These are phyloP conservation scores for Melaleuca alternifolia DNA, from an alignment of 345 rosid species.

Conservation along the genomic window DNA sequence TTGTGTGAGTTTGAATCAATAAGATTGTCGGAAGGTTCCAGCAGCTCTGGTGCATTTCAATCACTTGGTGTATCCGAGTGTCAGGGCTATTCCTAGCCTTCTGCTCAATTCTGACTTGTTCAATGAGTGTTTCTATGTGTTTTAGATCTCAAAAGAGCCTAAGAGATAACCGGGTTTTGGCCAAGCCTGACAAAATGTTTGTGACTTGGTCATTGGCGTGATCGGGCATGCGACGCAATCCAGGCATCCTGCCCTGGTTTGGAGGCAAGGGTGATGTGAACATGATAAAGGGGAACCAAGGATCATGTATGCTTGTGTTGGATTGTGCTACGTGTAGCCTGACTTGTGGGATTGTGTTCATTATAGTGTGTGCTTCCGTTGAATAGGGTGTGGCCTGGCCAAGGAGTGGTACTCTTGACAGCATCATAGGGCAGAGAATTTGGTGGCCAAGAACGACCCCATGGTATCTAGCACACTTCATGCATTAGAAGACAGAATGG, in stretches of 20 bases:
- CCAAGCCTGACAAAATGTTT: neutral
- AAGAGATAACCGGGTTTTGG: neutral
- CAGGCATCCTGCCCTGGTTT: neutral
- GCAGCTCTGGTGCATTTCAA: no score
- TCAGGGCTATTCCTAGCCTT: no score
- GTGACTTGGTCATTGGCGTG: neutral
- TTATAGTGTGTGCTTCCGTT: neutral
- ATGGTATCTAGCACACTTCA: no score
- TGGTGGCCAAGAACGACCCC: neutral
- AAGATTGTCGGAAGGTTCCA: no score
- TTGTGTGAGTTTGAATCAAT: no score
- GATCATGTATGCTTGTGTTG: neutral
- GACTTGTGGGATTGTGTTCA: neutral
- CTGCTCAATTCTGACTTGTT: no score
- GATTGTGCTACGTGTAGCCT: neutral
- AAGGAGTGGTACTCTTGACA: neutral
- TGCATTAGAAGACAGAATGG: neutral
- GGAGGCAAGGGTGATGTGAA: neutral
- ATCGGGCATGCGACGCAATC: neutral
- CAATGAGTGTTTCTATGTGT: no score
- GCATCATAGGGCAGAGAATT: neutral
- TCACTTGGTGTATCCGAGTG: no score
- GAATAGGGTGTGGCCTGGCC: neutral
- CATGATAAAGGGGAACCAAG: neutral
- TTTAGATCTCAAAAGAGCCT: no score